A percentile compares a stretch with the other conserved stretches of the same genome.
These are phyloP conservation scores for Microascus cirrosus DNA, from an alignment of 2,329 filamentous ascomycete genomes.

Conservation along the genomic window DNA sequence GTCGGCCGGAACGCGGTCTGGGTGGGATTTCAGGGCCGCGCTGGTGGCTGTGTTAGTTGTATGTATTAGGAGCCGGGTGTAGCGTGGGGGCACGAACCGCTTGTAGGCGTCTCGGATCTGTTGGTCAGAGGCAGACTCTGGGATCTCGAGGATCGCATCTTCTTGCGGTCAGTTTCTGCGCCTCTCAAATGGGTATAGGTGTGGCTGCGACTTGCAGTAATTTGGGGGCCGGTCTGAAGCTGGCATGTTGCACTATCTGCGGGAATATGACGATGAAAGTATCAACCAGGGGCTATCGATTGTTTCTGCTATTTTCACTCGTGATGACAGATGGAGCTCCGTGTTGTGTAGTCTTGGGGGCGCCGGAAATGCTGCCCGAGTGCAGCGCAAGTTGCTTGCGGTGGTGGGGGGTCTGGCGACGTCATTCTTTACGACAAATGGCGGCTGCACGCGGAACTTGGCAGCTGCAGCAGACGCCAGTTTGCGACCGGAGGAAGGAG, in stretches of 20 bases:
- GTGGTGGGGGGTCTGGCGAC: background rate
- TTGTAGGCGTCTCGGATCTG: conserved; percentile 95
- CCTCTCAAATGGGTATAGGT: background rate
- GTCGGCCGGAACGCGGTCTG: conserved; percentile 75
- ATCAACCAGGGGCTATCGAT: background rate
- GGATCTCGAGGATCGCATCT: conserved; percentile 67
- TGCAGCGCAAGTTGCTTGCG: conserved; percentile 14
- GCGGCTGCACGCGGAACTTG: background rate
- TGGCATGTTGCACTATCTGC: conserved; percentile 7
- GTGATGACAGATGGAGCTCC: background rate
- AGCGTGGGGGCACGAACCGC: conserved; percentile 37
- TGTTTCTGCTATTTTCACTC: background rate
- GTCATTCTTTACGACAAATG: background rate
- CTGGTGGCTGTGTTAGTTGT: conserved; percentile 16
- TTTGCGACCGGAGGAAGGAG: background rate
- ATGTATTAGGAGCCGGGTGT: background rate
- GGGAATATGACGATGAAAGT: background rate
- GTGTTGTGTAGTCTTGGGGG: background rate
- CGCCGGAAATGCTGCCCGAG: background rate
- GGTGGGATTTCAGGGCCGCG: conserved; percentile 83
- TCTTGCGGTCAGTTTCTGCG: conserved; percentile 4
- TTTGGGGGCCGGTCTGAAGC: conserved; percentile 35
- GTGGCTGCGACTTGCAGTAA: conserved; percentile 38
- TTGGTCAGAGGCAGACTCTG: conserved; percentile 62
- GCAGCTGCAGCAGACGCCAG: background rate